Conservation (phyloP, 805 yeast genomes). For the Nakazawaea wyomingensis region DNA sequence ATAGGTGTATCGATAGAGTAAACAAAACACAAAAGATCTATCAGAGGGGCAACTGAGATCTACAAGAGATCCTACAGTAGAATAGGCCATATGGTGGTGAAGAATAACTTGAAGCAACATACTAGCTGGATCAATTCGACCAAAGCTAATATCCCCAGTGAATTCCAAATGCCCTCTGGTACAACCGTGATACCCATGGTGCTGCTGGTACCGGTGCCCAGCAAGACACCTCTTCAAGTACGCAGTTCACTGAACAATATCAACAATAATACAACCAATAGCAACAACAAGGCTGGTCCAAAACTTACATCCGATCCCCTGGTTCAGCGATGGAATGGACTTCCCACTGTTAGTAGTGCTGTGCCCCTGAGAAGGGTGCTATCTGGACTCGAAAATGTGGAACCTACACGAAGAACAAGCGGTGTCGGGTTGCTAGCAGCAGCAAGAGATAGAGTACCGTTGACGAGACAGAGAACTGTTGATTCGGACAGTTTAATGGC, state of each 20-base stretch:
- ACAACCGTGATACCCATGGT: not conserved
- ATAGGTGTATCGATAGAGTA: no score
- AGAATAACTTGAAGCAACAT: conserved; percentile 7
- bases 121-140: conserved; percentile 6
- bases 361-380: not conserved
- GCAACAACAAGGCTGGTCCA: not conserved
- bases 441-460: not conserved
- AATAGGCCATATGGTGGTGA: conserved; percentile 3
- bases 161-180: conserved; percentile 2
- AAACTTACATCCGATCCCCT: no score
- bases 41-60: no score
- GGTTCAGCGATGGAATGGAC: not conserved
- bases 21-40: no score
- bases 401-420: conserved; percentile 8
- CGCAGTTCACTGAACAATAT: not conserved
- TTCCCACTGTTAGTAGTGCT: not conserved
- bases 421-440: conserved; percentile 4
- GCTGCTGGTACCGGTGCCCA: not conserved
- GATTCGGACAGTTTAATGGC: not conserved
- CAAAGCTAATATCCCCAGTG: conserved; percentile 9
- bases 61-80: no score
- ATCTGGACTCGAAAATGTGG: conserved; percentile 10
- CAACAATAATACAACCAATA: not conserved
- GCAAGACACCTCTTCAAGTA: not conserved
- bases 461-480: not conserved